Base-by-base conservation (phyloP, 768 basidiomycete genomes). In the Pisolithus marmoratus region DNA sequence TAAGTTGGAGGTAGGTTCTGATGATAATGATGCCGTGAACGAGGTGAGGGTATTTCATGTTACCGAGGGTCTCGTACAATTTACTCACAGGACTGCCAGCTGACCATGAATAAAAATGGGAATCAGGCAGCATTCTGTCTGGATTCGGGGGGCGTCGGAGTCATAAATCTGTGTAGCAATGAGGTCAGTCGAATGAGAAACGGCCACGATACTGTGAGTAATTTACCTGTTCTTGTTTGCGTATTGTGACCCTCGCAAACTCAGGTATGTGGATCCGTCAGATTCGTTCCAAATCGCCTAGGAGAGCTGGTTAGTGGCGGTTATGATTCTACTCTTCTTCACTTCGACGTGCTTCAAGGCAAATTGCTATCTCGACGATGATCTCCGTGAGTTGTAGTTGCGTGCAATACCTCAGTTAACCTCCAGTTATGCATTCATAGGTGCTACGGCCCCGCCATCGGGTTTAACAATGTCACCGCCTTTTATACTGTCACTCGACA, bases 261-360 rank as follows among this genome's bases (percentile, higher is more conserved):
- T 53, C 59, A 91, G 89, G 79, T 92, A 12, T 88, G 85, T 44
- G 82, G 80, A 11, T 76, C 77, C 17, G 81, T 86, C 37, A 79
- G 72, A 53, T 91, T 89, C 63, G 80, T 92, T 53, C 84, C 87
- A 7, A 78, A 78, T 61, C 74, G 87, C 22, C 81, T 86, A 4
- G 75, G 72, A 40, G 90, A 92, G 63, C 60, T 90, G 12, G 74
- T 93, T 22, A 89, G 85, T 54, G 88, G 82, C 5, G 90, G 90
- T 2, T 91, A 86, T 59, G 90, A 93, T 58, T 78, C 74, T 38
- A 68, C 73, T 4, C 58, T 92, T 23, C 62, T 87, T 14, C 90
- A 92, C 60, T 84, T 81, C 59, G 86, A 90, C 58, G 78, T 77
- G 52, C 58, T 59, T 14, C 80, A 80, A 66, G 75, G 80, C 26